Base-by-base conservation (phyloP, 495 filamentous ascomycete genomes). In the Aspergillus leporis region DNA sequence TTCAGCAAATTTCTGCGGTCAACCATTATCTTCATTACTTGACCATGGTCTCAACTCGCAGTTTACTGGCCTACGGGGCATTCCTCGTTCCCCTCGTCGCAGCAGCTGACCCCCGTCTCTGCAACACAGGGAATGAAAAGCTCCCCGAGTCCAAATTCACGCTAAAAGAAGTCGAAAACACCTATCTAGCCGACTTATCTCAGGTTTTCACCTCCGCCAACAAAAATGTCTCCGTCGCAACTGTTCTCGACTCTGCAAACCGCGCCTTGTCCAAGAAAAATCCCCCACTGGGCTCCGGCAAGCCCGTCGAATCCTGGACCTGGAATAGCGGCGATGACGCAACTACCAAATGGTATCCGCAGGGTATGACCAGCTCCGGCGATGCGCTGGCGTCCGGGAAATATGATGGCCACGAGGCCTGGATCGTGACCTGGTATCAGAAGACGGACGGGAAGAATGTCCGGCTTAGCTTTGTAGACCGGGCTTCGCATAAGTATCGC, bases 361-460 rank as follows among this genome's bases (percentile, higher is more conserved):
- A 78, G 48, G 75, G 75, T 1, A 70, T 78, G 16, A 71, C 66
- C 28, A 71, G 68, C 22, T 71, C 75, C 0, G 73, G 65, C 2
- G 74, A 78, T 51, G 75, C 75, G 0, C 61, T 65, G 21, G 68
- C 61, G 3, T 54, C 22, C 13, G 73, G 71, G 5, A 66, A 59
- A 0, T 74, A 68, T 41, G 66, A 76, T n/a, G 71, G 66, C 21
- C 61, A 64, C 25, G 61, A 68, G 10, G 71, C 62, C 9, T 74
- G 72, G 67, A 61, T 78, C 23, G 67, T 74, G 1, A 74, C 70
- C 51, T 78, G 74, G 74, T 66, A 78, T 36, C 63, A 70, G 18
- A 61, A 69, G 7, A 62, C 69, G 13, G 65, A 68, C 13, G 62
- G 70, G 16, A 70, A 72, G 25, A 51, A 49, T n/a, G 73, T 68